Conservation (phyloP, 2,329 filamentous ascomycete genomes). For the Talaromyces pinophilus region DNA sequence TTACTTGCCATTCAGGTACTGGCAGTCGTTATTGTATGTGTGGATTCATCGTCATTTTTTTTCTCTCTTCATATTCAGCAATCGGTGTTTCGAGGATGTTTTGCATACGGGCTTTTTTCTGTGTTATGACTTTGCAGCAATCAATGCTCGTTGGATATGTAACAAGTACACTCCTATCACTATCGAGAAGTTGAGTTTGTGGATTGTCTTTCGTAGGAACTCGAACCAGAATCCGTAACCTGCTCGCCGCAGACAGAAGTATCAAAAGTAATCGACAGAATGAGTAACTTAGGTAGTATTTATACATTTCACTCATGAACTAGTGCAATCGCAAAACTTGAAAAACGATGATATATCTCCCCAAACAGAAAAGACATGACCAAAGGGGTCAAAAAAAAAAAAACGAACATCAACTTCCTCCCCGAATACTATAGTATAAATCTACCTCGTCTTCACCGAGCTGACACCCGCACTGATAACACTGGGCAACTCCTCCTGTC, state of each 20-base stretch:
- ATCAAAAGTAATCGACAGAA: background rate
- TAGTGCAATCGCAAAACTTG: background rate
- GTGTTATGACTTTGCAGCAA: conserved; percentile 2
- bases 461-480: conserved; percentile 96
- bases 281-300: background rate
- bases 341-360: conserved; percentile 17
- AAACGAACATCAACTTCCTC: background rate
- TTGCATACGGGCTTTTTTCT: background rate
- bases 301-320: conserved; percentile 8
- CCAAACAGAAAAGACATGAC: background rate
- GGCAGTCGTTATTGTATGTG: conserved; percentile 9
- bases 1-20: conserved; percentile 19
- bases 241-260: background rate
- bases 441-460: conserved; percentile 57
- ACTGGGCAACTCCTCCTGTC: conserved; percentile 82
- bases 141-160: background rate
- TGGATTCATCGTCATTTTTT: background rate
- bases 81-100: conserved; percentile 7
- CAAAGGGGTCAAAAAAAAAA: background rate
- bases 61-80: conserved; percentile 11
- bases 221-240: background rate
- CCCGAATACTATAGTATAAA: background rate
- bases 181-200: background rate
- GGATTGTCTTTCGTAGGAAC: background rate
- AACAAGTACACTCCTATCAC: background rate